Evolutionary conservation across 345 rosid species (phyloP).

Genomic region (Fremontodendron californicum): DNA sequence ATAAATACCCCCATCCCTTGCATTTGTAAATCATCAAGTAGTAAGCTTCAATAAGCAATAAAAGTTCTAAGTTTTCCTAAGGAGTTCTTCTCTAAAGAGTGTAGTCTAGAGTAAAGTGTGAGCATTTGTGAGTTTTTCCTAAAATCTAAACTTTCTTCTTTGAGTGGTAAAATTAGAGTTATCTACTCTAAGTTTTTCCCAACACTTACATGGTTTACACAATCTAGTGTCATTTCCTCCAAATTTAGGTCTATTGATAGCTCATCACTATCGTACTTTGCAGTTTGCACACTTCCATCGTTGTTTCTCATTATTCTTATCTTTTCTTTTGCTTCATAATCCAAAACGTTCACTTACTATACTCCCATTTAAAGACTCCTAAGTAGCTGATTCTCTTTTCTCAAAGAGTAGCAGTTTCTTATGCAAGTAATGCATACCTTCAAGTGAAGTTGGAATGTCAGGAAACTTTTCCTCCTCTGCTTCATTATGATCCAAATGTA

Average conservation of each 20-base stretch:
- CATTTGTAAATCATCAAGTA: no score
- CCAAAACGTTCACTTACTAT: slow-evolving; percentile 50
- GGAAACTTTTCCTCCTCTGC: slow-evolving; percentile 51
- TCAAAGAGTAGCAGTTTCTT: slow-evolving; percentile 45
- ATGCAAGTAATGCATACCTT: slow-evolving; percentile 38
- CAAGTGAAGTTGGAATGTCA: slow-evolving; percentile 57
- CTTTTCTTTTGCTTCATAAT: slow-evolving; percentile 55
- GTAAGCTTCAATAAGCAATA: no score
- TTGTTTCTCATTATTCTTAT: slow-evolving; percentile 27
- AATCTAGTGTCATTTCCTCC: slow-evolving; percentile 80
- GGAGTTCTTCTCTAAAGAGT: no score
- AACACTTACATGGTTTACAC: slow-evolving; percentile 64
- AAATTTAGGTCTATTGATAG: no score
- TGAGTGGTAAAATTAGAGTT: no score
- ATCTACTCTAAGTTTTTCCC: no score
- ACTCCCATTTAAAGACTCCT: slow-evolving; percentile 62
- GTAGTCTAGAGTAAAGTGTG: no score
- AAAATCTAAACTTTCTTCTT: no score
- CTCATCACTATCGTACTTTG: no score
- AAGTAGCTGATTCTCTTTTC: slow-evolving; percentile 41
- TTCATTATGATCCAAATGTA: slow-evolving; percentile 31
- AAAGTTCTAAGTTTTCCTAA: no score
- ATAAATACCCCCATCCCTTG: no score
- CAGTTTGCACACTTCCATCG: slow-evolving; percentile 40
- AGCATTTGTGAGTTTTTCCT: no score